Conservation (phyloP, 2,329 filamentous ascomycete species). For the Sarocladium oryzae region DNA sequence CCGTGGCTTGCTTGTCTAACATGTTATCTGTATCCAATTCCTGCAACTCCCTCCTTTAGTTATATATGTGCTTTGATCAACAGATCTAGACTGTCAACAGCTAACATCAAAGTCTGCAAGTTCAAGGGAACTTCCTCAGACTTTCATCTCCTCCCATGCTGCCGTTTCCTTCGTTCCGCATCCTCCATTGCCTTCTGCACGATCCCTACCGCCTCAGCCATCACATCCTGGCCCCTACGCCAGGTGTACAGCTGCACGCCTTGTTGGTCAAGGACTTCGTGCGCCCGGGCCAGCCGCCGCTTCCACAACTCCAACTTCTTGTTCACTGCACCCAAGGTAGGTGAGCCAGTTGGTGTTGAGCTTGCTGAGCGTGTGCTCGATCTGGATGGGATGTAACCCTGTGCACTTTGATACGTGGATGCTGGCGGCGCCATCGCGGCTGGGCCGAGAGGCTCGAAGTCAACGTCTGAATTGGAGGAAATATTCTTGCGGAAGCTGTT, state of each 20-base stretch:
- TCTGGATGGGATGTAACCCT: slow-evolving; percentile 15
- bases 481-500: slow-evolving; percentile 23
- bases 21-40: background rate
- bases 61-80: too few relatives aligned
- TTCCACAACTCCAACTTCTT: slow-evolving; percentile 71
- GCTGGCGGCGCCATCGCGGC: slow-evolving; percentile 31
- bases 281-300: slow-evolving; percentile 59
- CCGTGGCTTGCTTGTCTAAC: slow-evolving; percentile 1
- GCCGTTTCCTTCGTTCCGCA: slow-evolving; percentile 24
- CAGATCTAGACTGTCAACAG: too few relatives aligned
- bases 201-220: slow-evolving; percentile 57
- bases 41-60: background rate
- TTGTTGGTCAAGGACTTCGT: slow-evolving; percentile 52
- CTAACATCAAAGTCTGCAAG: too few relatives aligned
- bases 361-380: slow-evolving; percentile 24
- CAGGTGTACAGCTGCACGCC: slow-evolving; percentile 67
- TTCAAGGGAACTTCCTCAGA: too few relatives aligned
- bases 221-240: slow-evolving; percentile 65
- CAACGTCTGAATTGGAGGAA: slow-evolving; percentile 32
- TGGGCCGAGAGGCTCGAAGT: slow-evolving; percentile 32
- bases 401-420: background rate
- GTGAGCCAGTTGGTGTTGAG: slow-evolving; percentile 28
- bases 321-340: slow-evolving; percentile 36
- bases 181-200: slow-evolving; percentile 48
- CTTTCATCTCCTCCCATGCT: background rate